These are phyloP conservation scores for Skeletonema costatum DNA, from an alignment of 108 stramenopile genomes.

Conservation along the genomic window DNA sequence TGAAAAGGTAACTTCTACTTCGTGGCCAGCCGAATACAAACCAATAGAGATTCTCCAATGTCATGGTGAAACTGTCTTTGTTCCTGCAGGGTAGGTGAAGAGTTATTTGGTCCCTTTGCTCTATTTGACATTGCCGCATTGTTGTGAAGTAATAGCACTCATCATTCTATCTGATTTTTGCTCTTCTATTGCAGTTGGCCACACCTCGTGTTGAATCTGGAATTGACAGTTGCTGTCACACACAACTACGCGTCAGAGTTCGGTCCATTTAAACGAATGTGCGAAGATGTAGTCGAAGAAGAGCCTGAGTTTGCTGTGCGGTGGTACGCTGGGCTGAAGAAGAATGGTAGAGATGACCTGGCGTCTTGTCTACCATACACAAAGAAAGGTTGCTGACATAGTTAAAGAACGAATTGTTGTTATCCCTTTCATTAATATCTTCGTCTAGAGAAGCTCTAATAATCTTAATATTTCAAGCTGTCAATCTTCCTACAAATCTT, in stretches of 20 bases:
- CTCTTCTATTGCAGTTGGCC: conserved; percentile 46
- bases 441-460: neutral
- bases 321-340: conserved; percentile 36
- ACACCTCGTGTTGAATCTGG: conserved; percentile 84
- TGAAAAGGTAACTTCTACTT: conserved; percentile 39
- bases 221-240: conserved; percentile 80
- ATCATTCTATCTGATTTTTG: neutral
- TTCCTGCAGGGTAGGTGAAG: conserved; percentile 59
- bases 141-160: neutral
- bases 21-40: conserved; percentile 53
- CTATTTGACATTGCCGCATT: too few relatives aligned
- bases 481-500: conserved; percentile 78
- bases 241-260: conserved; percentile 87
- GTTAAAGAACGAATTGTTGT: neutral
- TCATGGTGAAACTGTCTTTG: conserved; percentile 87
- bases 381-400: neutral
- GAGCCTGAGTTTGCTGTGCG: conserved; percentile 64
- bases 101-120: neutral
- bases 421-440: neutral
- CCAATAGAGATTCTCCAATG: conserved; percentile 72
- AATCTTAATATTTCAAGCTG: neutral
- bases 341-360: conserved; percentile 35
- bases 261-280: conserved; percentile 60
- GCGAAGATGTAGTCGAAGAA: conserved; percentile 47
- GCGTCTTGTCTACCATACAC: neutral